phyloP scores from a whole-genome alignment of 768 basidiomycete genomes.

The Tricholoma sp. region DNA sequence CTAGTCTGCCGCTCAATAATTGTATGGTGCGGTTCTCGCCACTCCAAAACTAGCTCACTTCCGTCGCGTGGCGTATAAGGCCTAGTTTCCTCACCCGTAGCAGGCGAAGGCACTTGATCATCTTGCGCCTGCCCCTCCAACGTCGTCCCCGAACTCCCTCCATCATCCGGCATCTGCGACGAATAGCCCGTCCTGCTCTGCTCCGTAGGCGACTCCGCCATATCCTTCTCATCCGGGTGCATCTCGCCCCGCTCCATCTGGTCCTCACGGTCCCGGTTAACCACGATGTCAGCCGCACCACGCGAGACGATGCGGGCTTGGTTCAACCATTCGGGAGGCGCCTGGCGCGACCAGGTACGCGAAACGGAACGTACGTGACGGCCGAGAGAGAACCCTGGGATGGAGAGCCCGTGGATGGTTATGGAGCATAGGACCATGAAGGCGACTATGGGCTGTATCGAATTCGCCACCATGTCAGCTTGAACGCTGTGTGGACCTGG shows the following conservation, averaged over 20 bases:
- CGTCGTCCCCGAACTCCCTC: conserved; percentile 11
- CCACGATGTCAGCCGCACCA: conserved; percentile 66
- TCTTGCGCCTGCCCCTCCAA: conserved; percentile 6
- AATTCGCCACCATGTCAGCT: conserved; percentile 58
- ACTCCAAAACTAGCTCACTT: conserved; percentile 42
- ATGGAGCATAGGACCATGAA: conserved; percentile 95
- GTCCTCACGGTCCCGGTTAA: conserved; percentile 68
- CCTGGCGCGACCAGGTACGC: conserved; percentile 84
- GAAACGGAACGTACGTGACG: conserved; percentile 87
- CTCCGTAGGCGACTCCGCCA: conserved; percentile 6
- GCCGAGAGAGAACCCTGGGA: conserved; percentile 91
- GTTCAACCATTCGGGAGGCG: conserved; percentile 79
- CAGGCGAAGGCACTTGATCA: conserved; percentile 6
- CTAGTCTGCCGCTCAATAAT: conserved; percentile 57
- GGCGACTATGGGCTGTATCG: conserved; percentile 89
- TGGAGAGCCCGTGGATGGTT: conserved; percentile 83
- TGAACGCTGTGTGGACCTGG: conserved; percentile 46
- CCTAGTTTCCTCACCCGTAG: not conserved
- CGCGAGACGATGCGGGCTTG: conserved; percentile 67
- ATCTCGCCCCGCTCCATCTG: conserved; percentile 39
- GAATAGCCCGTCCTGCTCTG: conserved; percentile 9
- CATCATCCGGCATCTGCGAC: conserved; percentile 9
- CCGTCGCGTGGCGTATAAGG: conserved; percentile 43
- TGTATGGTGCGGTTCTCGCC: conserved; percentile 65
- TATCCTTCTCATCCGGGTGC: conserved; percentile 8